These are phyloP conservation scores for Sporisorium reilianum DNA, from an alignment of 1,284 basidiomycete species.

Conservation along the genomic window DNA sequence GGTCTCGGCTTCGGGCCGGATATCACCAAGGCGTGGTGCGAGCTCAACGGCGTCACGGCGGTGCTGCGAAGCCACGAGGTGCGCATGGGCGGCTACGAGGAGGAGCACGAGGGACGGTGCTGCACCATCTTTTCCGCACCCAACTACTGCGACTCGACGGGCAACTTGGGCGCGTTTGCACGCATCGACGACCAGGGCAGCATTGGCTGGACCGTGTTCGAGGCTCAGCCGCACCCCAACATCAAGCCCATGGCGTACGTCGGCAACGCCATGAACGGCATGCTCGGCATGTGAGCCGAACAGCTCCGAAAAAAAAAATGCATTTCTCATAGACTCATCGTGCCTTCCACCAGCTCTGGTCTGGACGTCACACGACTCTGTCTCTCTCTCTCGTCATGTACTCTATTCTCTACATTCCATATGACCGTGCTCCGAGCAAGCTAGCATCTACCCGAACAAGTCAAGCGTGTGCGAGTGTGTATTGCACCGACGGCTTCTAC, in stretches of 20 bases:
- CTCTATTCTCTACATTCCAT: conserved; percentile 7
- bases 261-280: conserved; percentile 57
- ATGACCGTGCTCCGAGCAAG: neutral
- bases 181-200: conserved; percentile 81
- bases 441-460: neutral
- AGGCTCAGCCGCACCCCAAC: conserved; percentile 86
- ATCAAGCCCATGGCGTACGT: conserved; percentile 91
- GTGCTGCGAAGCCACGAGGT: conserved; percentile 98
- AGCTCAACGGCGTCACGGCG: conserved; percentile 85
- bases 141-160: conserved; percentile 68
- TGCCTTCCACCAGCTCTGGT: too few relatives aligned
- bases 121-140: conserved; percentile 77
- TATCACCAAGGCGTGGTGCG: conserved; percentile 79
- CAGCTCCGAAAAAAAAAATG: conserved; percentile 4
- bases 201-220: conserved; percentile 81
- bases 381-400: conserved; percentile 1
- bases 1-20: conserved; percentile 92
- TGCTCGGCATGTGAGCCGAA: conserved; percentile 41
- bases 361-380: neutral
- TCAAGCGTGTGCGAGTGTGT: neutral
- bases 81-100: conserved; percentile 84
- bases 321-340: conserved; percentile 1
- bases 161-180: conserved; percentile 72
- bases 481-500: neutral
- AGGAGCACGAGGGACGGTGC: conserved; percentile 89